Base-by-base conservation (phyloP, 495 filamentous ascomycete species). In the Cetradonia linearis region DNA sequence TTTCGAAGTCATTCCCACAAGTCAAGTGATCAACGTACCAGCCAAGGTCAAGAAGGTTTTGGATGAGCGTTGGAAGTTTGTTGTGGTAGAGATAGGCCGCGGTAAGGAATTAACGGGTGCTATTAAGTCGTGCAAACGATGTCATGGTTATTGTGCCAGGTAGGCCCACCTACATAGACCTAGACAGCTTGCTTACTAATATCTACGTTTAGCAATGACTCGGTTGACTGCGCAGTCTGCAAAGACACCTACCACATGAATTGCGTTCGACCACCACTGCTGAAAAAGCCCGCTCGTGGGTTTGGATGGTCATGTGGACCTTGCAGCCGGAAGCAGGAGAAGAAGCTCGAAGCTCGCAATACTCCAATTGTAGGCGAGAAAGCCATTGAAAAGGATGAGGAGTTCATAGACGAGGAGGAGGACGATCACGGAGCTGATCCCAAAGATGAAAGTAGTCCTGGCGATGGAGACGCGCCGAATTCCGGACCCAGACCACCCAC, bases 221-320 rank as follows among this genome's bases (percentile, higher is more conserved):
- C 93, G 30, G 93, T 99, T 34, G 92, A 97, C 66, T 99, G 93
- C 71, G 93, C 94, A 33, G 88, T 95, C 57, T 99, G 93, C 72
- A 81, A 83, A 65, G 83, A 90, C 67, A 96, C 92, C 10, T 99
- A 96, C 74, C 93, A 99, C 74, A 96, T 99, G 93, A 88, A 87
- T 68, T 99, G 93, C 69, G 94, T 99, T 50, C 87, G 86, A 58
- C 93, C 93, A 36, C 89, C 88, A 40, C 71, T 99, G 60, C 82
- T 90, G 42, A 97, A 96, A 71, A 99, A 99, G 73, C 93, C 93
- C 23, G 95, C 93, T 49, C 86, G 93, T 71, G 93, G 93, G 42
- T 99, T 99, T 75, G 93, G 89, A 10, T 99, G 93, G 93, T 88
- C 93, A 18, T 99, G 93, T 72, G 93, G 88, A 28, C 86, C 93